Evolutionary conservation across 352 stramenopile species (phyloP).

Genomic region (Pythium scleroteichum): DNA sequence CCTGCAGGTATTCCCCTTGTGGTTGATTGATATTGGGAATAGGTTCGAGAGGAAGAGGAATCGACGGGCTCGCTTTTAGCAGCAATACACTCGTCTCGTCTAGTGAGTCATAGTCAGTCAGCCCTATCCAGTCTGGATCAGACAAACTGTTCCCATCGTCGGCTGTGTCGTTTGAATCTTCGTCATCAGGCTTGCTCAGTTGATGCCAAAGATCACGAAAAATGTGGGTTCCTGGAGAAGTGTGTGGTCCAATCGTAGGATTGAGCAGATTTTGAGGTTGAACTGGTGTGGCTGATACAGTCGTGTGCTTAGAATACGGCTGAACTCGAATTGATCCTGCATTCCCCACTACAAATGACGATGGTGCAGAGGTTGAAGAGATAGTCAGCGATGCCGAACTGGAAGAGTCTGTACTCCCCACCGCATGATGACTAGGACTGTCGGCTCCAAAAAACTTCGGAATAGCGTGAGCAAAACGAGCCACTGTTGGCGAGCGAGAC

Average conservation of each 20-base stretch:
- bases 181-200: slow-evolving; percentile 66
- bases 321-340: background rate
- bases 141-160: slow-evolving; percentile 36
- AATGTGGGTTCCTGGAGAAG: slow-evolving; percentile 39
- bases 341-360: background rate
- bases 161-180: slow-evolving; percentile 24
- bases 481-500: slow-evolving; percentile 26
- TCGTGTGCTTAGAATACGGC: background rate
- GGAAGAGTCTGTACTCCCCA: background rate
- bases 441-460: slow-evolving; percentile 32
- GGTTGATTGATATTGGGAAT: background rate
- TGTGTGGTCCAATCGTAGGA: slow-evolving; percentile 5
- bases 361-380: background rate
- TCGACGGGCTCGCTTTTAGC: slow-evolving; percentile 50
- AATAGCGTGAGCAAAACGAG: slow-evolving; percentile 31
- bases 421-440: slow-evolving; percentile 10
- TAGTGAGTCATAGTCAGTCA: slow-evolving; percentile 34
- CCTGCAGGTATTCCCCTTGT: background rate
- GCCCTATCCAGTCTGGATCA: slow-evolving; percentile 44
- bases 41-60: slow-evolving; percentile 33
- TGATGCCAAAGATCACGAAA: slow-evolving; percentile 81
- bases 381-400: background rate
- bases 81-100: slow-evolving; percentile 69
- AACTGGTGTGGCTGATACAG: background rate
- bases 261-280: slow-evolving; percentile 11